Evolutionary conservation across 2,329 filamentous ascomycete species (phyloP).

Genomic region (Dactylonectria estremocensis): DNA sequence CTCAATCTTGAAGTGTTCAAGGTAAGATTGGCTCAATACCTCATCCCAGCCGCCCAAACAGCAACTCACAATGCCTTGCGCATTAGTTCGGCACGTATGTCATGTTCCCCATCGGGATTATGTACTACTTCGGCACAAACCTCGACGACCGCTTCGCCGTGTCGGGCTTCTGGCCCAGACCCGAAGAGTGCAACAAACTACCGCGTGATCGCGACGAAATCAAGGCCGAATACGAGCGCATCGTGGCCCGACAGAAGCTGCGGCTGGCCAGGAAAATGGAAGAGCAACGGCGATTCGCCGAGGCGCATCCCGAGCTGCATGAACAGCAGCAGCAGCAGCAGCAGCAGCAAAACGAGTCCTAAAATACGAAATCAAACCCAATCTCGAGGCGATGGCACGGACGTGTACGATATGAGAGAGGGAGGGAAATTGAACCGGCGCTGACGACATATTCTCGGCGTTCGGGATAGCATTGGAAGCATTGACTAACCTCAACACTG

Average conservation of each 20-base stretch:
- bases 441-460: conserved; percentile 43
- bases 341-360: conserved; percentile 34
- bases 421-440: conserved; percentile 23
- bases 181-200: conserved; percentile 82
- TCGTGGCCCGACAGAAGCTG: conserved; percentile 78
- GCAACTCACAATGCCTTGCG: conserved; percentile 20
- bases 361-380: conserved; percentile 19
- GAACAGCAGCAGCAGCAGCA: conserved; percentile 32
- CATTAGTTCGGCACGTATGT: conserved; percentile 96
- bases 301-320: conserved; percentile 46
- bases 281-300: conserved; percentile 52
- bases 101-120: conserved; percentile 98
- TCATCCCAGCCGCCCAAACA: background rate
- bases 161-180: conserved; percentile 93
- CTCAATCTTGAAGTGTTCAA: conserved; percentile 97
- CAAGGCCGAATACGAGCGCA: conserved; percentile 81
- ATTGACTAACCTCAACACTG: conserved; percentile 38
- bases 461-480: conserved; percentile 41
- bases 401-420: conserved; percentile 41
- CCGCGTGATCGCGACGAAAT: conserved; percentile 88
- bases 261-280: conserved; percentile 72
- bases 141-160: conserved; percentile 93
- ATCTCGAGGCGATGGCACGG: conserved; percentile 24
- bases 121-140: conserved; percentile 99
- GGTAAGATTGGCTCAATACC: conserved; percentile 63